Evolutionary conservation across 352 stramenopile genomes (phyloP), one percentile per base, ranked within the genome.

Genomic region (Phytophthora litchii): DNA sequence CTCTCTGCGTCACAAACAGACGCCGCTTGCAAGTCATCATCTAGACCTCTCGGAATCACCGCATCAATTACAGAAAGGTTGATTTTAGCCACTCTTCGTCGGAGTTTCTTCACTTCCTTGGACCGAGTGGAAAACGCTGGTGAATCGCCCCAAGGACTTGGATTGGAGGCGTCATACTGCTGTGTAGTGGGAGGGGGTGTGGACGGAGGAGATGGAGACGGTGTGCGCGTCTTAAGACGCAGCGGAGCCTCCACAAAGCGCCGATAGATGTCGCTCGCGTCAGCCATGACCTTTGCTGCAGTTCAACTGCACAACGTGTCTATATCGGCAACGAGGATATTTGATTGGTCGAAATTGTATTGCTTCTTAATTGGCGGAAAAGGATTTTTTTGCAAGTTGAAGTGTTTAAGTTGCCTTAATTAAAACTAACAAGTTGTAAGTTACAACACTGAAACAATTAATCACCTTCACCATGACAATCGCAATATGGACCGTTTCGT

Each of bases 171-270:
- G 16, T 61, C 55, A 45, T 59, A 45, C 27, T 62, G 46, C 21
- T 72, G 42, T 23, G 48, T n/a, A 5, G 21, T 34, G 1, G 37
- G 12, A 17, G 48, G 42, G 46, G 55, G 62, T 2, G 27, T 48
- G 3, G 45, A 48, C 3, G 40, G 32, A 16, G 49, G 46, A 0
- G 35, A 67, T 7, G 45, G 48, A 1, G 51, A 25, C 2, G 55
- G 17, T 8, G 42, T 34, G 11, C 49, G 43, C 6, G 60, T 54
- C 48, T 78, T 79, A 40, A 83, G 69, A 38, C 72, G 72, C 47
- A 83, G 65, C 29, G 74, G 74, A n/a, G 68, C 73, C 49, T 60
- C 60, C 52, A 77, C 44, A 46, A 83, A 83, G 27, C 65, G 74
- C 60, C 70, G 52, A 58, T 83, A 83, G 31, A 83, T 73, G 60